phyloP scores from a whole-genome alignment of 768 basidiomycete species.

The Tephrocybe sp. region DNA sequence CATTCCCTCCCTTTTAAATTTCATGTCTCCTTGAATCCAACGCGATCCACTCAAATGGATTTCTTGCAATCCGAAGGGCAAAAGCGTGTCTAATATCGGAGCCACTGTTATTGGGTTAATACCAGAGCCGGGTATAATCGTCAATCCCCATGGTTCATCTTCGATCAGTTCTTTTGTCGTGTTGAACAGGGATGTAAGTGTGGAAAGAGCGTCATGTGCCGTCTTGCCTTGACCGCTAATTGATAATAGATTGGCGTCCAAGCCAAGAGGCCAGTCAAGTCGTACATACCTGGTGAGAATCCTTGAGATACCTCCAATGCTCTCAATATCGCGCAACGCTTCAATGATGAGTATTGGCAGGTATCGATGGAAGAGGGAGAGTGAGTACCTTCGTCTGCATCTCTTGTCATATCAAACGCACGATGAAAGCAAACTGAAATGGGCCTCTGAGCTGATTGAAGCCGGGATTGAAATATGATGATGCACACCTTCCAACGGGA shows the following conservation, averaged over 20 bases:
- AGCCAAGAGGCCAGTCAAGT: not conserved
- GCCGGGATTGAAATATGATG: not conserved
- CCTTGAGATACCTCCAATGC: conserved; percentile 67
- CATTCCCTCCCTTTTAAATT: conserved; percentile 54
- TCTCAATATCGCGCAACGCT: conserved; percentile 51
- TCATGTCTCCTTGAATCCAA: conserved; percentile 59
- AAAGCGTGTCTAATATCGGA: conserved; percentile 45
- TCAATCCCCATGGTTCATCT: conserved; percentile 39
- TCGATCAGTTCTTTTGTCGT: conserved; percentile 33
- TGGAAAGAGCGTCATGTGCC: conserved; percentile 40
- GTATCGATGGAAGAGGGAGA: not conserved
- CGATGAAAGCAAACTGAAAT: conserved; percentile 72
- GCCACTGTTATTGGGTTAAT: conserved; percentile 60
- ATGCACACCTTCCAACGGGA: conserved; percentile 64
- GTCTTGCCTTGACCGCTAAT: conserved; percentile 53
- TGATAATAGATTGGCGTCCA: not conserved
- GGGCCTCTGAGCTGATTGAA: conserved; percentile 1
- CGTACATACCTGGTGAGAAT: conserved; percentile 70
- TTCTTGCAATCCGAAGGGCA: conserved; percentile 61
- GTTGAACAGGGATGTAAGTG: conserved; percentile 40
- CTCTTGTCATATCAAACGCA: conserved; percentile 72
- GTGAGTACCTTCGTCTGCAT: conserved; percentile 50
- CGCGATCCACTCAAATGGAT: conserved; percentile 74
- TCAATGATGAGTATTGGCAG: no score
- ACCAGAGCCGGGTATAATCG: conserved; percentile 76